Evolutionary conservation across 2,329 filamentous ascomycete species (phyloP).

Genomic region (Rasamsonia emersonii): DNA sequence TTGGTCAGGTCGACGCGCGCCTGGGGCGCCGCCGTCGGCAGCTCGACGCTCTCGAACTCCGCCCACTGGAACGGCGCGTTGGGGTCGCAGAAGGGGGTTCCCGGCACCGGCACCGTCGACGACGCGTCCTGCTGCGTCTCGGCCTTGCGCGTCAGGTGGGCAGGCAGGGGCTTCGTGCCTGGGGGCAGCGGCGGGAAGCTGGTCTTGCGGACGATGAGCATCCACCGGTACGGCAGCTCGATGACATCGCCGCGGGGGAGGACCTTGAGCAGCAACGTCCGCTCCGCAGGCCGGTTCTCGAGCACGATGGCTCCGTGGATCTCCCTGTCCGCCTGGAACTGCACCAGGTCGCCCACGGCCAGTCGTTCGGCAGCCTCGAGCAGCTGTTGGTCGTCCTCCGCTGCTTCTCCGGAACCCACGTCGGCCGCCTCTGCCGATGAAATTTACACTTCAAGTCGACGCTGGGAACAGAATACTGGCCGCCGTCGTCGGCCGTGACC

Average conservation of each 20-base stretch:
- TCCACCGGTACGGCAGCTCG: slow-evolving; percentile 52
- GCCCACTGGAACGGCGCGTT: slow-evolving; percentile 56
- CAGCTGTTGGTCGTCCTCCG: slow-evolving; percentile 64
- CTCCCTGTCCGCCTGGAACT: slow-evolving; percentile 76
- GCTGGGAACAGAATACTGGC: slow-evolving; percentile 82
- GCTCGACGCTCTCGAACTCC: slow-evolving; percentile 63
- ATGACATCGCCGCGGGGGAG: slow-evolving; percentile 59
- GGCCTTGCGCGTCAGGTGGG: slow-evolving; percentile 42
- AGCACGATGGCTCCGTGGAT: slow-evolving; percentile 86
- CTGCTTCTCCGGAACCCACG: slow-evolving; percentile 59
- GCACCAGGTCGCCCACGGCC: slow-evolving; percentile 66
- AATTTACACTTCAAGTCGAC: slow-evolving; percentile 94
- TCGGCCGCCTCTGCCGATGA: slow-evolving; percentile 79
- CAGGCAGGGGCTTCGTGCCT: slow-evolving; percentile 38
- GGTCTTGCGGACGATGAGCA: slow-evolving; percentile 41
- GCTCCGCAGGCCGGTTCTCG: slow-evolving; percentile 70
- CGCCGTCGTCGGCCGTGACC: slow-evolving; percentile 81
- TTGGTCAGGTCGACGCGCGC: slow-evolving; percentile 63
- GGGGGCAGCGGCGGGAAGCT: slow-evolving; percentile 40
- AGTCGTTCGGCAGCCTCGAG: slow-evolving; percentile 60
- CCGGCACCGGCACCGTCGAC: slow-evolving; percentile 55
- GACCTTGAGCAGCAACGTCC: slow-evolving; percentile 69
- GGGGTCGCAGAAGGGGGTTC: slow-evolving; percentile 57
- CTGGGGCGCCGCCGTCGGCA: slow-evolving; percentile 51
- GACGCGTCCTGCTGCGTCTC: slow-evolving; percentile 47